Percentiles rank a stretch among this genome's conserved stretches.
Conservation (phyloP, 2,329 filamentous ascomycete genomes). For the Nannizzia gypsea region DNA sequence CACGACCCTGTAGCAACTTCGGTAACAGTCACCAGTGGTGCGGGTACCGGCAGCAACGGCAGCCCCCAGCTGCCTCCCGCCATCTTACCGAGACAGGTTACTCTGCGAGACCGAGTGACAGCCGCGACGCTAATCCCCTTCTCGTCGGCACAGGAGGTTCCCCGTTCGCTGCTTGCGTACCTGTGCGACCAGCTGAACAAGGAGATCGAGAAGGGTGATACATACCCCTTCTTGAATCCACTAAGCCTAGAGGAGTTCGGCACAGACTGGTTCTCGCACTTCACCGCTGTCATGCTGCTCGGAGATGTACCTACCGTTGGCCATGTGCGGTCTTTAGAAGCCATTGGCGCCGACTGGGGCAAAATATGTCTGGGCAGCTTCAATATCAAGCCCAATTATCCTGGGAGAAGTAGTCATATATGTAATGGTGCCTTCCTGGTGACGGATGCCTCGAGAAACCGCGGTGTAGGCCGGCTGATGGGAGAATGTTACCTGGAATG, state of each 20-base stretch:
- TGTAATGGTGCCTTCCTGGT: slow-evolving; percentile 68
- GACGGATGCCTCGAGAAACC: slow-evolving; percentile 59
- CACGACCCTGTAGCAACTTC: neutral
- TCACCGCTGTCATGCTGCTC: slow-evolving; percentile 75
- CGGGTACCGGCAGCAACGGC: neutral
- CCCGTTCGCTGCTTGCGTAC: slow-evolving; percentile 60
- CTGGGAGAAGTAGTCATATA: slow-evolving; percentile 77
- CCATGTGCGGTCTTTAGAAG: slow-evolving; percentile 40
- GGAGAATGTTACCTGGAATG: slow-evolving; percentile 66
- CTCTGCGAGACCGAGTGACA: slow-evolving; percentile 70
- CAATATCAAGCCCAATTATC: slow-evolving; percentile 90
- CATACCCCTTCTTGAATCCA: slow-evolving; percentile 74
- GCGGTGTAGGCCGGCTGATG: slow-evolving; percentile 63
- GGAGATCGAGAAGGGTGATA: slow-evolving; percentile 85
- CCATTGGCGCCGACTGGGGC: slow-evolving; percentile 58
- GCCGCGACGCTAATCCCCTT: slow-evolving; percentile 76
- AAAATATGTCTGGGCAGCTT: slow-evolving; percentile 78
- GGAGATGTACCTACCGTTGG: slow-evolving; percentile 57
- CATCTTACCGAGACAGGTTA: slow-evolving; percentile 65
- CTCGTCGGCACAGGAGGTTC: slow-evolving; percentile 63
- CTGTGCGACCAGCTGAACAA: slow-evolving; percentile 75
- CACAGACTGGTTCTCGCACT: slow-evolving; percentile 83
- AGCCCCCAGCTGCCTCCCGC: slow-evolving; percentile 54
- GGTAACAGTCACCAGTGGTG: neutral
- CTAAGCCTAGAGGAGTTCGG: slow-evolving; percentile 65